Conservation (phyloP, 768 basidiomycete genomes). For the Mycena rosella region DNA sequence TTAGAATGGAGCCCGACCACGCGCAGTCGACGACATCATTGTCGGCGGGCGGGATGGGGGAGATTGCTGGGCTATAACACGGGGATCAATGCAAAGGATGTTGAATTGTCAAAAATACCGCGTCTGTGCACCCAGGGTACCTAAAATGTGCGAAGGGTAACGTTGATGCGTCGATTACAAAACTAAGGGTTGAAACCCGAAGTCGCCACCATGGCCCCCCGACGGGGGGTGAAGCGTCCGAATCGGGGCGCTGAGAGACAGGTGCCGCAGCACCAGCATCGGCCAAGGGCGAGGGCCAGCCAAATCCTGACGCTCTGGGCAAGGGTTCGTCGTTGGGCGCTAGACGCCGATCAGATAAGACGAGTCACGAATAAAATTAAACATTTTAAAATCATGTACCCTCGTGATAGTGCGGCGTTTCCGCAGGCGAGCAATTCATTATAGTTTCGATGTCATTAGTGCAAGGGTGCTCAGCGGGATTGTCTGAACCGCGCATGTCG, state of each 20-base stretch:
- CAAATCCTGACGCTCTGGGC: neutral
- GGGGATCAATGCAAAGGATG: neutral
- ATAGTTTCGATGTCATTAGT: too few relatives aligned
- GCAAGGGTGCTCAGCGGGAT: neutral
- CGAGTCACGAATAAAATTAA: constrained; percentile 6
- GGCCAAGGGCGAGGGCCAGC: neutral
- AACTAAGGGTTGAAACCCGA: neutral
- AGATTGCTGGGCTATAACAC: neutral
- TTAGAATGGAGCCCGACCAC: neutral
- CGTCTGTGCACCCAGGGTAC: neutral
- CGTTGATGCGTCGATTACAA: neutral
- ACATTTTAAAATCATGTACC: too few relatives aligned
- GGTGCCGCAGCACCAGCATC: neutral
- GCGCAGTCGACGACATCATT: neutral
- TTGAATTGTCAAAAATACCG: too few relatives aligned
- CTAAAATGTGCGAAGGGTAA: neutral
- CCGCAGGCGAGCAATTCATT: neutral
- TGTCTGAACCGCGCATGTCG: too few relatives aligned
- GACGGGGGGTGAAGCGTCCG: constrained; percentile 1
- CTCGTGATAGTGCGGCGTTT: neutral
- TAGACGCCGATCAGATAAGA: constrained; percentile 18
- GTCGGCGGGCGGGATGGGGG: neutral
- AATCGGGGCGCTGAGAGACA: neutral
- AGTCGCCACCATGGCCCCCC: neutral
- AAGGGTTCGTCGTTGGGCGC: neutral